A percentile compares a stretch with the other conserved stretches of the same genome.
Evolutionary conservation across 352 stramenopile genomes (phyloP).

Genomic region (Pythium diclinum): DNA sequence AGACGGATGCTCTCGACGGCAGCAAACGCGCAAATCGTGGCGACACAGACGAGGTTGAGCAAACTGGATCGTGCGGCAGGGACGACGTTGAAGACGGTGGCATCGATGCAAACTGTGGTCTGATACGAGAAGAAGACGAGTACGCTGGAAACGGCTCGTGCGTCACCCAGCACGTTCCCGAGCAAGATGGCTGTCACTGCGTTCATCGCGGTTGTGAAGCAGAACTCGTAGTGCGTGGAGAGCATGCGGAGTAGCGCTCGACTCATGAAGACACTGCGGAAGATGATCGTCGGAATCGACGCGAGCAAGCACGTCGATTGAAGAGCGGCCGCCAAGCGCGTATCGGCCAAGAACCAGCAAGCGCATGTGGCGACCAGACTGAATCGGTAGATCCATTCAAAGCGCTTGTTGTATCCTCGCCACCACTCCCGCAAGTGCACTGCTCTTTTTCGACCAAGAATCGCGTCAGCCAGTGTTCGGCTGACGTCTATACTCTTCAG

Average conservation of each 20-base stretch:
- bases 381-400: no score
- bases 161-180: constrained; percentile 9
- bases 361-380: no score
- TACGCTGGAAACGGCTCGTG: not conserved
- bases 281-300: constrained; percentile 4
- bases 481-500: no score
- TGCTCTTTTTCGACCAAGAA: no score
- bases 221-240: constrained; percentile 22
- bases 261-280: constrained; percentile 2
- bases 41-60: not conserved
- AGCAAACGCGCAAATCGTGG: constrained; percentile 7
- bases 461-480: no score
- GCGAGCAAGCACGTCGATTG: not conserved
- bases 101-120: constrained; percentile 16
- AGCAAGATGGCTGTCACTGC: constrained; percentile 7
- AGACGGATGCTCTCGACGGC: not conserved
- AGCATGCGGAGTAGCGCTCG: constrained; percentile 13
- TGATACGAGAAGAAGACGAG: constrained; percentile 8
- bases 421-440: no score
- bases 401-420: no score
- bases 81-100: constrained; percentile 1
- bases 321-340: not conserved
- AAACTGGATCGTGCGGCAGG: not conserved
- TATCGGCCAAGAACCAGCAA: constrained; percentile 12
- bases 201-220: constrained; percentile 19